Base-by-base conservation (phyloP, 2,329 filamentous ascomycete species). In the Chaetomium strumarium region DNA sequence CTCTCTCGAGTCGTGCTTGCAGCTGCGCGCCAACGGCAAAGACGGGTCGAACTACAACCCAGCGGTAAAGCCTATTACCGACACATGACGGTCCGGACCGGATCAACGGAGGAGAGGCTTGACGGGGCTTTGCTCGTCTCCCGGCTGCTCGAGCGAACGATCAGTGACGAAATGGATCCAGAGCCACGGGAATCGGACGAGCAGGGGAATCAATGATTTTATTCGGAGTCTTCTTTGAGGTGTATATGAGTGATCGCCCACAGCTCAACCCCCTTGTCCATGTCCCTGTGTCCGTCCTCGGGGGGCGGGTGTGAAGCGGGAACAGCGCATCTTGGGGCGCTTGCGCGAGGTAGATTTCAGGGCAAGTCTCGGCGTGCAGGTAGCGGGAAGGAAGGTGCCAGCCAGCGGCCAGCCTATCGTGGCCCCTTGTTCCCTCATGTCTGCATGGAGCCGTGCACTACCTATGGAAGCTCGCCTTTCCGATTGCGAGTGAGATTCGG, bases 121-220 rank as follows among this genome's bases (percentile, higher is more conserved):
- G 46, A 19, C 31, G 31, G 46, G 17, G 14, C 17, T 36, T 12
- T 13, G 46, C 40, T 11, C 16, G 17, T 40, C 24, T 19, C 40
- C 37, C 20, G n/a, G 42, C 29, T 36, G 20, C 50, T 42, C 31
- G 38, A 29, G n/a, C 44, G 24, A 46, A 16, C 34, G 38, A 42
- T 51, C 33, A 42, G 30, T 42, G 49, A 51, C 52, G 39, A 19
- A 42, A 42, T 14, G 30, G 51, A 46, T 55, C 37, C 46, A 51
- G 17, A 42, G 31, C 38, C 45, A 50, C 29, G 40, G 46, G 46
- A 53, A 46, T 37, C 46, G 47, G 44, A 42, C 46, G 38, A 46
- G 51, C 30, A 54, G 31, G 58, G 58, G 52, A 41, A 40, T 51
- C 57, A 57, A 57, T 59, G 51, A 50, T 58, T 60, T 59, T 61